phyloP scores from a whole-genome alignment of 345 rosid genomes.

The Gossypium herbaceum region DNA sequence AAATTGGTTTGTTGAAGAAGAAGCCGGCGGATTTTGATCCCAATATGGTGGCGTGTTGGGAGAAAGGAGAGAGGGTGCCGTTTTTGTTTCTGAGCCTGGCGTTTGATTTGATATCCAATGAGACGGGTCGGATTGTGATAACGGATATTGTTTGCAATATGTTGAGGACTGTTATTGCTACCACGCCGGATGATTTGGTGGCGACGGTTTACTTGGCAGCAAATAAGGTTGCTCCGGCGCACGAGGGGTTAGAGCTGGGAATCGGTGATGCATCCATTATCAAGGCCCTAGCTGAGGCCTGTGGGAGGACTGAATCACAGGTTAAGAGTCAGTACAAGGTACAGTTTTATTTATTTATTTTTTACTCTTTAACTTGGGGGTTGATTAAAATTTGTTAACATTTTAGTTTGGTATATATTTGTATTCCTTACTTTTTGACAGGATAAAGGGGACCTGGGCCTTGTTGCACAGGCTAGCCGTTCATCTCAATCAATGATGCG shows the following conservation, averaged over 20 bases:
- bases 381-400: not conserved
- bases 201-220: constrained; percentile 68
- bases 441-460: constrained; percentile 89
- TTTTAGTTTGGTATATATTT: not conserved
- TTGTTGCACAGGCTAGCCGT: constrained; percentile 92
- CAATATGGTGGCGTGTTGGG: constrained; percentile 53
- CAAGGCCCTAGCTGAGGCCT: constrained; percentile 81
- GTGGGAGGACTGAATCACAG: constrained; percentile 70
- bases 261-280: constrained; percentile 77
- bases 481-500: constrained; percentile 89
- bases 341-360: not conserved
- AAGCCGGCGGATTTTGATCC: constrained; percentile 64
- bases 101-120: constrained; percentile 65
- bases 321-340: constrained; percentile 74
- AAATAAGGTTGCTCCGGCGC: constrained; percentile 79
- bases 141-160: constrained; percentile 83
- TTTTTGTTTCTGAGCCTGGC: constrained; percentile 65
- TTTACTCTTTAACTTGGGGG: not conserved
- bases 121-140: constrained; percentile 70
- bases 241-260: constrained; percentile 89
- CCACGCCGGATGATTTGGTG: constrained; percentile 72
- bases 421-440: constrained; percentile 23
- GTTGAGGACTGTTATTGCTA: constrained; percentile 77
- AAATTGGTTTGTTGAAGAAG: constrained; percentile 57
- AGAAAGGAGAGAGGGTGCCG: constrained; percentile 71